Conservation (phyloP, 1,284 basidiomycete genomes). For the Rhodotorula sp. region DNA sequence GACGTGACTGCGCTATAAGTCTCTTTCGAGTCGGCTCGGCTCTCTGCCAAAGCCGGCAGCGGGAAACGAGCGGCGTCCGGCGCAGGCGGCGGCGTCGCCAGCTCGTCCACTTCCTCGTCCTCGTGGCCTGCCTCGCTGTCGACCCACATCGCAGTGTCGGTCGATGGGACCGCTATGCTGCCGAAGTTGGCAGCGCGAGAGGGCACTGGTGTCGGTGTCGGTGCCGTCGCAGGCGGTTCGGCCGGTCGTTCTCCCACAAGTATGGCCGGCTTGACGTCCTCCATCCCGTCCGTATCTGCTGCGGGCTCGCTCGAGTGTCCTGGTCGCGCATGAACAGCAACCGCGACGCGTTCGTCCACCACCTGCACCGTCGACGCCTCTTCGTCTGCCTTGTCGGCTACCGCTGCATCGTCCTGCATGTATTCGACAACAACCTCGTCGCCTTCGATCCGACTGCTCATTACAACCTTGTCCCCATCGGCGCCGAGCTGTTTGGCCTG, state of each 20-base stretch:
- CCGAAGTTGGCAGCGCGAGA: background rate
- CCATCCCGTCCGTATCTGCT: background rate
- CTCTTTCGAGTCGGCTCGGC: slow-evolving; percentile 18
- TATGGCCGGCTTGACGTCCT: slow-evolving; percentile 15
- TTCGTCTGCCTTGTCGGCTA: background rate
- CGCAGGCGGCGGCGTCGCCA: slow-evolving; percentile 5
- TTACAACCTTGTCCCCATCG: background rate
- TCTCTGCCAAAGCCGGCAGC: slow-evolving; percentile 1
- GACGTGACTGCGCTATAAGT: slow-evolving; percentile 6
- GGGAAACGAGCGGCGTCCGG: slow-evolving; percentile 16
- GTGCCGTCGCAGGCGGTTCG: too few species aligned
- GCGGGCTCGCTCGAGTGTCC: too few species aligned
- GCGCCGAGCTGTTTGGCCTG: background rate
- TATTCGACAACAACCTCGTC: background rate
- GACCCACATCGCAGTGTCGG: background rate
- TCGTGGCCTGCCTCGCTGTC: background rate
- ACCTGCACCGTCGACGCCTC: background rate
- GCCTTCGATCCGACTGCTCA: background rate
- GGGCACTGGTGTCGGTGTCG: too few species aligned
- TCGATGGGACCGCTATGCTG: background rate
- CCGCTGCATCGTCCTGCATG: slow-evolving; percentile 2
- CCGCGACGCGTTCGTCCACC: background rate
- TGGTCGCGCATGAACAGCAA: background rate
- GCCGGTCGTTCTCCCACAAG: background rate
- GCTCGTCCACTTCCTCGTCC: slow-evolving; percentile 11